phyloP scores from a whole-genome alignment of 352 stramenopile genomes.

The Globisporangium splendens region DNA sequence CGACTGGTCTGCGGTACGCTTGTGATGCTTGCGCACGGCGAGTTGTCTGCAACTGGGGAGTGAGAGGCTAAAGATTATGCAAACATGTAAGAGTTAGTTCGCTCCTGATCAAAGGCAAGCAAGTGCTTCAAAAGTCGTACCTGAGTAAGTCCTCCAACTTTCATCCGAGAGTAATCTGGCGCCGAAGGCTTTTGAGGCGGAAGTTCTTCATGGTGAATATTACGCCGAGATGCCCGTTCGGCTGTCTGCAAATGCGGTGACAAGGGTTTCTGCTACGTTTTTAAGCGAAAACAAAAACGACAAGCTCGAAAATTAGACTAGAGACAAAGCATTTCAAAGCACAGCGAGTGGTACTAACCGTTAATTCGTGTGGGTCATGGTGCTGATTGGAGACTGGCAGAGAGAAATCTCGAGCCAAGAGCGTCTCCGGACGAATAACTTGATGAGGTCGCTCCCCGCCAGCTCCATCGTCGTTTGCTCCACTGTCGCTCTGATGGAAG shows the following conservation, averaged over 20 bases:
- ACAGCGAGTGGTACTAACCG: conserved; percentile 1
- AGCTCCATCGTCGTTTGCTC: conserved; percentile 11
- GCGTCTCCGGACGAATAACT: conserved; percentile 15
- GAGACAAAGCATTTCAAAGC: neutral
- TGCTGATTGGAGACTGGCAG: conserved; percentile 2
- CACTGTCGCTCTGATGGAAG: conserved; percentile 16
- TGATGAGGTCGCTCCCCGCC: conserved; percentile 2
- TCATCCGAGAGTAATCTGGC: conserved; percentile 23
- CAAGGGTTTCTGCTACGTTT: conserved; percentile 3
- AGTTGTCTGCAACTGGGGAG: conserved; percentile 63
- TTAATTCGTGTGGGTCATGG: conserved; percentile 2
- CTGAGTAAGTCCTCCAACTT: conserved; percentile 33
- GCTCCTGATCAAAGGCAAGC: too few relatives aligned
- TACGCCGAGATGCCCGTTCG: conserved; percentile 29
- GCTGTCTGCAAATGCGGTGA: conserved; percentile 45
- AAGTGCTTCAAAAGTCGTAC: conserved; percentile 15
- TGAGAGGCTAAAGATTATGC: conserved; percentile 34
- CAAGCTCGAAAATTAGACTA: conserved; percentile 4
- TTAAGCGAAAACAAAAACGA: neutral
- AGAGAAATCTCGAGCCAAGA: conserved; percentile 14
- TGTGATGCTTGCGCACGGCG: conserved; percentile 43
- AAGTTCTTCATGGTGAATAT: conserved; percentile 18
- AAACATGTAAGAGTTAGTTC: neutral
- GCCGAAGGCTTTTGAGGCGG: conserved; percentile 20
- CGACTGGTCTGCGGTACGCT: conserved; percentile 47